Evolutionary conservation across 352 stramenopile genomes (phyloP).

Genomic region (Hyaloperonospora brassicae): DNA sequence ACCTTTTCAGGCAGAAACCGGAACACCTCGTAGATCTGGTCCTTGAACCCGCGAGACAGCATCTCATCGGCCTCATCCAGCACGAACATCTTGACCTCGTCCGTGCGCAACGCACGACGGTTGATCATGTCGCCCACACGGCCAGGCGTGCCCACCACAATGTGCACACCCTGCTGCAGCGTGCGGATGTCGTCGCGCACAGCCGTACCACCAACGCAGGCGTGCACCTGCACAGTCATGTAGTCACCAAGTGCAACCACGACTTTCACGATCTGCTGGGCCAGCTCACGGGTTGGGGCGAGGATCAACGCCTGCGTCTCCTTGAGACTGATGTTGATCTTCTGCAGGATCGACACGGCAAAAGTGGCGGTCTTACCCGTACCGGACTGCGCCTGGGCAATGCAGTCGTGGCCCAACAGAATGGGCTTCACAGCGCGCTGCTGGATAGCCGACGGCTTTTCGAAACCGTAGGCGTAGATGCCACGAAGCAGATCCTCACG

Average conservation of each 20-base stretch:
- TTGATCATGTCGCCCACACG: conserved; percentile 99
- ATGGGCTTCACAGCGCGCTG: conserved; percentile 97
- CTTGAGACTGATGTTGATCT: conserved; percentile 92
- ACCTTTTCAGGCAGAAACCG: conserved; percentile 96
- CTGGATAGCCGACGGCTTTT: conserved; percentile 99
- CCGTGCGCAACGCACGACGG: conserved; percentile 90
- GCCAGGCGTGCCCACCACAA: conserved; percentile 97
- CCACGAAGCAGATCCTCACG: conserved; percentile 97
- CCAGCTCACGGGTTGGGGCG: conserved; percentile 98
- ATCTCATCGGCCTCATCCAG: conserved; percentile 99
- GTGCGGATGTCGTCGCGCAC: conserved; percentile 98
- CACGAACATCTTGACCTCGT: conserved; percentile 95
- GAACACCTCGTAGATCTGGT: conserved; percentile 99
- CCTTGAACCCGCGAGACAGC: conserved; percentile 98
- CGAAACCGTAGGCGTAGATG: conserved; percentile 99
- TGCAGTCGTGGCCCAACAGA: conserved; percentile 95
- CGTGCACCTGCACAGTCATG: conserved; percentile 96
- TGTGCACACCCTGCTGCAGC: conserved; percentile 95
- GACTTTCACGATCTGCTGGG: conserved; percentile 99
- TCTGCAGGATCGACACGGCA: conserved; percentile 97
- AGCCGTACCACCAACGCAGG: conserved; percentile 96
- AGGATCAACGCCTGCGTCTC: conserved; percentile 98
- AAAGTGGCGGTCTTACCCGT: conserved; percentile 99
- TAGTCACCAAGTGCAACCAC: conserved; percentile 91
- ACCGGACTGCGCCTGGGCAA: conserved; percentile 98